Evolutionary conservation across 164 flowering plant genomes (phyloP).

Genomic region (Nymphaea colorata): DNA sequence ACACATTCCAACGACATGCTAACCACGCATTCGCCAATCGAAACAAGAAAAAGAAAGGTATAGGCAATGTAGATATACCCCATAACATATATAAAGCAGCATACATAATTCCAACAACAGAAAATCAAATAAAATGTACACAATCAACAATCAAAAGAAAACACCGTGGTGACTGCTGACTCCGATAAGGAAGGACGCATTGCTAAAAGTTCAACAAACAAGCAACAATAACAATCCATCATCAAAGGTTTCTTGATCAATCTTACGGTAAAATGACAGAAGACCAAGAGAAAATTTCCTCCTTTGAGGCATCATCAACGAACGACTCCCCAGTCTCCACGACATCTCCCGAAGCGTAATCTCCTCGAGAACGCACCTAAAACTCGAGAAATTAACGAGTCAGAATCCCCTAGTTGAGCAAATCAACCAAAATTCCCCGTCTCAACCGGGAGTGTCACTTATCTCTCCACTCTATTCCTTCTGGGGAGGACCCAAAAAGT

Average conservation of each 20-base stretch:
- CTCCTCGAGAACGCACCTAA: constrained; percentile 22
- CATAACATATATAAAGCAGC: background rate
- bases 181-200: background rate
- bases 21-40: no score
- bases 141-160: background rate
- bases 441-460: background rate
- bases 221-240: no score
- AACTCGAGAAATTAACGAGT: background rate
- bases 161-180: background rate
- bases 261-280: constrained; percentile 72
- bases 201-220: background rate
- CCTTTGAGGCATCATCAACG: constrained; percentile 19
- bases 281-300: constrained; percentile 59
- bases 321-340: constrained; percentile 11
- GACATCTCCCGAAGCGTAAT: constrained; percentile 27
- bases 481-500: background rate
- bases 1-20: no score
- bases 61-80: background rate
- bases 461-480: background rate
- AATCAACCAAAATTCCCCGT: background rate
- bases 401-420: background rate
- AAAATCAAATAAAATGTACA: background rate
- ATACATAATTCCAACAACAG: background rate
- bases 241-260: background rate
- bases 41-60: no score